phyloP scores from a whole-genome alignment of 768 basidiomycete species.

The Gloeophyllum trabeum region DNA sequence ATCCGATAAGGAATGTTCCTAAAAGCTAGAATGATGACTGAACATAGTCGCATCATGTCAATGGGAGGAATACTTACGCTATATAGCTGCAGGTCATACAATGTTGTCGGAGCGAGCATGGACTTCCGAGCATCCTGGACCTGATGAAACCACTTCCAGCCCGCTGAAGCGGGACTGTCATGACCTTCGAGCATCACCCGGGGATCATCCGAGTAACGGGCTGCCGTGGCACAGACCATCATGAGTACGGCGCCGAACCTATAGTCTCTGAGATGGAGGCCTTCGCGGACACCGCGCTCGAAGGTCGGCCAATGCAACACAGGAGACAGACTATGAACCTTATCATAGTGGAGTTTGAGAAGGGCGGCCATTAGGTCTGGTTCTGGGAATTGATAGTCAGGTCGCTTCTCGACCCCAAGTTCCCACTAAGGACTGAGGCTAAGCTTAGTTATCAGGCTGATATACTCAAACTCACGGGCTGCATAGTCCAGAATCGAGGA shows the following conservation, averaged over 20 bases:
- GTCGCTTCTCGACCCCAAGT: background rate
- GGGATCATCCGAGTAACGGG: conserved; percentile 33
- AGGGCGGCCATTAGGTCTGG: conserved; percentile 36
- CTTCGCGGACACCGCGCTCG: conserved; percentile 32
- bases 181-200: conserved; percentile 15
- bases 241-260: conserved; percentile 51
- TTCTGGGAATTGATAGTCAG: conserved; percentile 35
- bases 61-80: conserved; percentile 25
- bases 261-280: conserved; percentile 36
- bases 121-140: conserved; percentile 41
- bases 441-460: too few species aligned
- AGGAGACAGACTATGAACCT: conserved; percentile 47
- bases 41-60: conserved; percentile 10
- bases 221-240: conserved; percentile 60
- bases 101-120: conserved; percentile 33
- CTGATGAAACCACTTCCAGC: conserved; percentile 51
- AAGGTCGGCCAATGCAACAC: conserved; percentile 69
- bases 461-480: conserved; percentile 28
- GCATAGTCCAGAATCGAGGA: conserved; percentile 19
- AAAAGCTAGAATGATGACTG: conserved; percentile 26
- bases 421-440: background rate
- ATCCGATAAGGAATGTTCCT: conserved; percentile 41
- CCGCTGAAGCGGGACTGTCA: conserved; percentile 24
- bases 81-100: conserved; percentile 59
- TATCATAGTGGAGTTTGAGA: conserved; percentile 52